phyloP scores from a whole-genome alignment of 345 rosid species.

The Sisymbrium irio region DNA sequence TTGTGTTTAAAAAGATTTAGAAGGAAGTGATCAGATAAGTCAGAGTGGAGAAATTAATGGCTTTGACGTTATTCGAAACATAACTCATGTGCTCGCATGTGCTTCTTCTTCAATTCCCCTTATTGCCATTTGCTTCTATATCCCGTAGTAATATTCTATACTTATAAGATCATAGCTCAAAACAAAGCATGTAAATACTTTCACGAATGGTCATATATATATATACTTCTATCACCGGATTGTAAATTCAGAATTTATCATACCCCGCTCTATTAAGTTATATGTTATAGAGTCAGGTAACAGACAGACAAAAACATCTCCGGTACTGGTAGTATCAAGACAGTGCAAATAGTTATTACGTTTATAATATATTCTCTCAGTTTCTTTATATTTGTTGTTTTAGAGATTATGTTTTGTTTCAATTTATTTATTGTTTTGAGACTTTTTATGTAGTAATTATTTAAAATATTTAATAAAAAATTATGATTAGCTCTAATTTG shows the following conservation, averaged over 20 bases:
- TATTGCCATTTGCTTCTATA: not conserved
- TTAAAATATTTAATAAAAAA: too few relatives aligned
- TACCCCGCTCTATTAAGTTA: not conserved
- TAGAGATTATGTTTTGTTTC: too few relatives aligned
- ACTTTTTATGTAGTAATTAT: too few relatives aligned
- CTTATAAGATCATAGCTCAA: not conserved
- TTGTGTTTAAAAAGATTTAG: not conserved
- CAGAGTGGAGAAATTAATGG: conserved; percentile 17
- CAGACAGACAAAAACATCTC: not conserved
- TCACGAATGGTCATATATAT: not conserved
- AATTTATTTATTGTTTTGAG: too few relatives aligned
- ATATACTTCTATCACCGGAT: not conserved
- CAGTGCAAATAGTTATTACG: not conserved
- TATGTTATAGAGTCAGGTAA: not conserved
- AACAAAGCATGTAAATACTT: not conserved
- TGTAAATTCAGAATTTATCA: not conserved
- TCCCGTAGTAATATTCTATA: not conserved
- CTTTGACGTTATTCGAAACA: conserved; percentile 19
- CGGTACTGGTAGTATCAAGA: not conserved
- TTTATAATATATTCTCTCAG: not conserved
- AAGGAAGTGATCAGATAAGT: not conserved
- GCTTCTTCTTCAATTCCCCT: conserved; percentile 1
- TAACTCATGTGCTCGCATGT: conserved; percentile 33
- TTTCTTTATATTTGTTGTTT: too few relatives aligned
- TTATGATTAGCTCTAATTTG: too few relatives aligned